Percentiles rank a stretch among this genome's conserved stretches.
Conservation (phyloP, 192 early-diverging fungal genomes). For the Coemansia sp. region DNA sequence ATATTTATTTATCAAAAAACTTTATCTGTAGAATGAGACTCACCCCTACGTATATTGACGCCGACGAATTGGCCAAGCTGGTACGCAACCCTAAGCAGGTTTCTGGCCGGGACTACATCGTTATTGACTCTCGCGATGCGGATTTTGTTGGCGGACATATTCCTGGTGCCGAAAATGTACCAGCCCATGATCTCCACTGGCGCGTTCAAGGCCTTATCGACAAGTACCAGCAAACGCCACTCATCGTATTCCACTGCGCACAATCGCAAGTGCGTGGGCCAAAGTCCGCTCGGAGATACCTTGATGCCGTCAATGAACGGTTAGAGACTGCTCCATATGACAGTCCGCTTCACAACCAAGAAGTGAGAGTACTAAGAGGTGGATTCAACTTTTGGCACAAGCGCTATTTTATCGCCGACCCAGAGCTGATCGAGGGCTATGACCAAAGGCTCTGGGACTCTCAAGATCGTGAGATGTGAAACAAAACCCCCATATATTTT, state of each 20-base stretch:
- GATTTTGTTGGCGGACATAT: conserved; percentile 78
- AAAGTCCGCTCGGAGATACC: conserved; percentile 70
- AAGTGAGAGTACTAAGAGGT: conserved; percentile 65
- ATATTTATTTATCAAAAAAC: background rate
- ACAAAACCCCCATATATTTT: background rate
- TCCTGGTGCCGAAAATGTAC: conserved; percentile 74
- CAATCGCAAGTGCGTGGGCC: conserved; percentile 84
- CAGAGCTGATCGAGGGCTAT: conserved; percentile 65
- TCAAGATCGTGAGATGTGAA: background rate
- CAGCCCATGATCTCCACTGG: conserved; percentile 64
- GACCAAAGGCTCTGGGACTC: conserved; percentile 57
- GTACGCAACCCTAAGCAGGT: conserved; percentile 61
- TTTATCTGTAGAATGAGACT: background rate
- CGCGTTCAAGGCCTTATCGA: conserved; percentile 49
- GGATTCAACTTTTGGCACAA: conserved; percentile 72
- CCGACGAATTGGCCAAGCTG: conserved; percentile 59
- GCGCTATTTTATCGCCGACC: conserved; percentile 58
- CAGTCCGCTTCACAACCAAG: conserved; percentile 31
- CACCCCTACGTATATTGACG: conserved; percentile 17
- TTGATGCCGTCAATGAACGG: conserved; percentile 45
- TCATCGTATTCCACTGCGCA: conserved; percentile 86
- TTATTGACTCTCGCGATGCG: conserved; percentile 76
- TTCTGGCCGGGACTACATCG: conserved; percentile 70
- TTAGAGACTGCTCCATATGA: conserved; percentile 14
- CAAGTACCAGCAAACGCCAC: conserved; percentile 63